Conservation (phyloP, 805 yeast species). For the Candida odintsovae region DNA sequence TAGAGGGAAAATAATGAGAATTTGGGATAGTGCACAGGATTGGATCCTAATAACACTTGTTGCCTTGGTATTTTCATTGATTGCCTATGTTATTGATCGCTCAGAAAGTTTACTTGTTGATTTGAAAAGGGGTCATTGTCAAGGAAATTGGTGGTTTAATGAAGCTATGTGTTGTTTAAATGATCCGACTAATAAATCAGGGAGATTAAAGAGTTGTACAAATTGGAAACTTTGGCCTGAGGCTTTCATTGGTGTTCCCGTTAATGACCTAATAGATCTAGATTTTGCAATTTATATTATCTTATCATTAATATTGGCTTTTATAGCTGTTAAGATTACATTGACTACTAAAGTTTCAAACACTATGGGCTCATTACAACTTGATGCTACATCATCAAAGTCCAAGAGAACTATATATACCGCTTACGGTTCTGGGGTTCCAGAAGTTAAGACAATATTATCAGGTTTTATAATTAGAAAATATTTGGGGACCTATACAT, state of each 20-base stretch:
- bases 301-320: constrained; percentile 38
- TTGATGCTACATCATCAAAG: background rate
- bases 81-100: constrained; percentile 44
- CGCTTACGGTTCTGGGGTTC: constrained; percentile 56
- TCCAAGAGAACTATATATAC: constrained; percentile 33
- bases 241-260: constrained; percentile 4
- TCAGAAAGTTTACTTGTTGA: constrained; percentile 44
- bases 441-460: constrained; percentile 54
- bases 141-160: constrained; percentile 36
- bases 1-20: constrained; percentile 24
- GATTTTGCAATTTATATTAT: constrained; percentile 33
- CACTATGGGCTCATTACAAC: constrained; percentile 16
- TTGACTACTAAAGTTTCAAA: constrained; percentile 38
- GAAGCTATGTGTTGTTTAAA: constrained; percentile 38
- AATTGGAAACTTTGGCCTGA: constrained; percentile 43
- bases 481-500: constrained; percentile 46
- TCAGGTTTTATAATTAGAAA: constrained; percentile 53
- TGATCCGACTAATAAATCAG: constrained; percentile 9
- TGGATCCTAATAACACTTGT: constrained; percentile 45
- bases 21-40: constrained; percentile 36
- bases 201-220: constrained; percentile 21
- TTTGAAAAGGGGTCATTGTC: constrained; percentile 47
- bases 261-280: constrained; percentile 1
- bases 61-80: constrained; percentile 39
- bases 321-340: constrained; percentile 38